Percentiles rank a stretch among this genome's conserved stretches.
phyloP scores from a whole-genome alignment of 2,329 filamentous ascomycete species.

The Fusarium circinatum region DNA sequence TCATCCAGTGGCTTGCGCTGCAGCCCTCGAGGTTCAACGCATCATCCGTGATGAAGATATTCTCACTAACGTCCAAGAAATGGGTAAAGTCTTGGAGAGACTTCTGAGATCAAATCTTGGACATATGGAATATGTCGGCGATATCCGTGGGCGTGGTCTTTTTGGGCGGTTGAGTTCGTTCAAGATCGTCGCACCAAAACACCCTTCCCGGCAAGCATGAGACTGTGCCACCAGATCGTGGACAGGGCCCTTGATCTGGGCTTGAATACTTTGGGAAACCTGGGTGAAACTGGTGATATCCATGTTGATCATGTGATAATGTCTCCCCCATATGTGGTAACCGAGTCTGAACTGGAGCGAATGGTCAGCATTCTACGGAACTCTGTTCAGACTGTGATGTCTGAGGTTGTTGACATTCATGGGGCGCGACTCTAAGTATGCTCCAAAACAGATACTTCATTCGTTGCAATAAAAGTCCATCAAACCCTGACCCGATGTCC shows the following conservation, averaged over 20 bases:
- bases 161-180: constrained; percentile 6
- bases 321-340: constrained; percentile 1
- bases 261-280: constrained; percentile 1
- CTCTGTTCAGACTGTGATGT: not conserved
- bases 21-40: not conserved
- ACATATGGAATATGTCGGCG: not conserved
- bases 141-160: constrained; percentile 2
- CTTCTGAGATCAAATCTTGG: not conserved
- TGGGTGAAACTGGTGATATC: not conserved
- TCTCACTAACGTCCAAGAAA: not conserved
- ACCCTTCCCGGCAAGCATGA: not conserved
- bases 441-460: not conserved
- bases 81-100: not conserved
- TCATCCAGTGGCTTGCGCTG: constrained; percentile 4
- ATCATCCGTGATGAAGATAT: not conserved
- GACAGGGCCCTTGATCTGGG: not conserved
- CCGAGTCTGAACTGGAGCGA: not conserved
- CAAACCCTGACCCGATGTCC: not conserved
- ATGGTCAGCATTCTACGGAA: not conserved
- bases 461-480: not conserved
- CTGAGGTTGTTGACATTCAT: not conserved
- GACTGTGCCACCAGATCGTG: not conserved
- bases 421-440: not conserved
- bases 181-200: not conserved
- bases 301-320: constrained; percentile 5